Conservation (phyloP, 2,329 filamentous ascomycete species). For the Zasmidium angulare region DNA sequence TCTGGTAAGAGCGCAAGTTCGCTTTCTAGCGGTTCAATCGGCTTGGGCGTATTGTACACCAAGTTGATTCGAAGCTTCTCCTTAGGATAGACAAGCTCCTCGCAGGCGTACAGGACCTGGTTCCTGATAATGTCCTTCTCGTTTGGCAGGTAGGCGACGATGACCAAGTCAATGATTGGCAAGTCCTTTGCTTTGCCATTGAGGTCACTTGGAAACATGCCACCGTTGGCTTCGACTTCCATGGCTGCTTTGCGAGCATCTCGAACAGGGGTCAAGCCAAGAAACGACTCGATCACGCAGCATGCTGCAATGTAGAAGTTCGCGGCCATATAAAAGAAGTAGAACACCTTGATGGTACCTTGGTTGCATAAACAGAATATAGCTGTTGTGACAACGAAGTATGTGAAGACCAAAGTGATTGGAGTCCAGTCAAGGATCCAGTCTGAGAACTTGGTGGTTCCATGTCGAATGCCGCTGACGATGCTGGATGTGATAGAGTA, state of each 20-base stretch:
- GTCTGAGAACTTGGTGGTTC: constrained; percentile 26
- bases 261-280: constrained; percentile 33
- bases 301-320: constrained; percentile 34
- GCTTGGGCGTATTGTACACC: constrained; percentile 50
- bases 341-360: constrained; percentile 32
- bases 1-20: constrained; percentile 41
- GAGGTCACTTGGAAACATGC: constrained; percentile 28
- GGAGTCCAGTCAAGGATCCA: constrained; percentile 34
- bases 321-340: constrained; percentile 35
- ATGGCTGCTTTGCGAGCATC: constrained; percentile 29
- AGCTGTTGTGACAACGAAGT: constrained; percentile 33
- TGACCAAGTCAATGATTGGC: constrained; percentile 47
- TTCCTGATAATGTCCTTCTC: constrained; percentile 53
- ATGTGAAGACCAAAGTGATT: constrained; percentile 29
- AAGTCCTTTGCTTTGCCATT: constrained; percentile 34
- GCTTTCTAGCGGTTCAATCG: constrained; percentile 48
- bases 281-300: constrained; percentile 32
- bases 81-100: constrained; percentile 48
- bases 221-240: constrained; percentile 26
- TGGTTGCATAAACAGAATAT: constrained; percentile 31
- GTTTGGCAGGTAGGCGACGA: constrained; percentile 54
- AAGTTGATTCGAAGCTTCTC: constrained; percentile 50
- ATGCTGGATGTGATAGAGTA: constrained; percentile 16
- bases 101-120: constrained; percentile 47
- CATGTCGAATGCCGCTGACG: constrained; percentile 9